Percentiles rank a stretch among this genome's conserved stretches.
These are phyloP conservation scores for Naganishia vaughanmartiniae DNA, from an alignment of 768 basidiomycete genomes.

Conservation along the genomic window DNA sequence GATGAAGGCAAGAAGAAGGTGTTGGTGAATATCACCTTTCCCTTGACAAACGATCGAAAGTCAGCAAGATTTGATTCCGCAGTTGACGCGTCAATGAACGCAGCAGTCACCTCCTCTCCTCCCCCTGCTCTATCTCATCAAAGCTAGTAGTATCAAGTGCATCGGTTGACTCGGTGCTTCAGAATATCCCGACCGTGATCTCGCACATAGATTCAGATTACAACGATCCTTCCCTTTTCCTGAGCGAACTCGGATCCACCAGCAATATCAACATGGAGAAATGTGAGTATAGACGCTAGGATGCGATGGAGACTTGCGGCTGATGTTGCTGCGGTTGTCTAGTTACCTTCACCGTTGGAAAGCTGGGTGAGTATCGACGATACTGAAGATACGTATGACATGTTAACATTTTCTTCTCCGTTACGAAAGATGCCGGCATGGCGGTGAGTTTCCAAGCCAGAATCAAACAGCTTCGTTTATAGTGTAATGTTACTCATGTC, in stretches of 20 bases:
- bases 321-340: neutral
- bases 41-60: neutral
- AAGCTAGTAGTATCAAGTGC: no score
- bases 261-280: conserved; percentile 41
- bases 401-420: no score
- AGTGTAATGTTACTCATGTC: conserved; percentile 23
- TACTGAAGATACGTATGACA: conserved; percentile 23
- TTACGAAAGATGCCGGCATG: conserved; percentile 77
- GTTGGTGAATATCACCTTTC: neutral
- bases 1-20: no score
- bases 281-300: conserved; percentile 34
- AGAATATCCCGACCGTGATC: no score
- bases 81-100: neutral
- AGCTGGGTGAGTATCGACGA: conserved; percentile 68
- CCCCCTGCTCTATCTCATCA: no score
- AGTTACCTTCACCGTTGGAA: conserved; percentile 78
- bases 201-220: no score
- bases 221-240: no score
- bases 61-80: conserved; percentile 2
- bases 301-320: neutral
- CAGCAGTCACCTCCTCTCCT: conserved; percentile 1
- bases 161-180: no score
- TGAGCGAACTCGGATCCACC: neutral
- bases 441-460: conserved; percentile 60
- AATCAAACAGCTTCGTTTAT: conserved; percentile 13